Base-by-base conservation (phyloP, 768 basidiomycete species). In the Omphalotus guepiniiformis region DNA sequence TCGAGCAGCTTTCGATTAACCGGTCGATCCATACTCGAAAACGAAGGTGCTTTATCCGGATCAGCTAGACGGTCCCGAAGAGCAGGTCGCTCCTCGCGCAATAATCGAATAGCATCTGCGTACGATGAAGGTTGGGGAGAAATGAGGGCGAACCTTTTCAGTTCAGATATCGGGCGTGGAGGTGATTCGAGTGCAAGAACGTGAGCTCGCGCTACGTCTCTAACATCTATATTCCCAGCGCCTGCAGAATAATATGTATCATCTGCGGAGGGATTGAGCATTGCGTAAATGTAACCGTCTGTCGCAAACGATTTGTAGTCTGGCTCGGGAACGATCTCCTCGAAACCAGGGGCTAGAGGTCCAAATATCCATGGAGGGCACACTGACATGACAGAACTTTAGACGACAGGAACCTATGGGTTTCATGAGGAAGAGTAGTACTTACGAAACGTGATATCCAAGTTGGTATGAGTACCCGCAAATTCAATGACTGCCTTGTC, bases 401-500 rank as follows among this genome's bases (percentile, higher is more conserved):
- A 19, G 16, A 18, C 11, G 8, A 27, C 16, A 16, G 16, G 16
- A 34, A 16, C 9, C 32, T 2, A 35, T 3, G n/a, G 30, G 30
- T n/a, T n/a, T n/a, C n/a, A n/a, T n/a, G n/a, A 32, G n/a, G 30
- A 32, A 32, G 39, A 21, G n/a, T 30, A 29, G 23, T 19, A 44
- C 58, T 34, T 39, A 61, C 60, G 19, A 18, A 56, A 45, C n/a
- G 56, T 52, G 34, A 61, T 25, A 30, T 61, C 56, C 11, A 59
- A 37, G 16, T 56, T 54, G 15, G 55, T 48, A 42, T 63, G 59
- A 30, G 47, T 39, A 15, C 55, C 57, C 12, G 47, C 55, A 43
- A 58, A 58, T 18, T 62, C 48, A 56, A 63, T 58, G 6, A 54
- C 55, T 3, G 57, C 53, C 28, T 48, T 41, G 47, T 66, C 63